These are phyloP conservation scores for Calocybe indica DNA, from an alignment of 768 basidiomycete genomes.

Conservation along the genomic window DNA sequence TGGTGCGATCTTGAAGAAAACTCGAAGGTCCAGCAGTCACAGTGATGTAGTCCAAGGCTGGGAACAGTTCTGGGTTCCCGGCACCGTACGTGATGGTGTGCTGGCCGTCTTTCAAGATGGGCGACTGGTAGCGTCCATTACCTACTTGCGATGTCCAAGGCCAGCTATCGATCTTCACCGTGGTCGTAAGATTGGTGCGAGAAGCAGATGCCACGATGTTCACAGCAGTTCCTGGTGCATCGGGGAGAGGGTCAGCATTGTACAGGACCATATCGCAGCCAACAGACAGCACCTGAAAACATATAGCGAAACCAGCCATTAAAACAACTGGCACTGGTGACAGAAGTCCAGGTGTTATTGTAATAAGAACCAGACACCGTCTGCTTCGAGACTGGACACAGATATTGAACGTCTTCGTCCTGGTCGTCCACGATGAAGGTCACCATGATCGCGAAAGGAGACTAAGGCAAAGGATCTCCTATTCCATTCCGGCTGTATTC, in stretches of 20 bases:
- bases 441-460: slow-evolving; percentile 7
- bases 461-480: not conserved
- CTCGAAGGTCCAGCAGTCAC: slow-evolving; percentile 30
- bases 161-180: slow-evolving; percentile 32
- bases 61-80: slow-evolving; percentile 15
- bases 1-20: slow-evolving; percentile 23
- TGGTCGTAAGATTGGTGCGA: slow-evolving; percentile 18
- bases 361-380: slow-evolving; percentile 27
- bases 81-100: slow-evolving; percentile 31
- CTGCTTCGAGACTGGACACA: slow-evolving; percentile 29
- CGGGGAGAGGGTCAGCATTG: not conserved
- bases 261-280: not conserved
- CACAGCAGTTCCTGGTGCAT: slow-evolving; percentile 23
- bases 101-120: slow-evolving; percentile 24
- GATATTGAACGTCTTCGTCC: slow-evolving; percentile 26
- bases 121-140: slow-evolving; percentile 24
- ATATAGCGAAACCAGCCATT: slow-evolving; percentile 33
- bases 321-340: slow-evolving; percentile 21
- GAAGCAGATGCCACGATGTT: slow-evolving; percentile 20
- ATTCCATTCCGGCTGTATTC: no score
- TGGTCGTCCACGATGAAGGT: slow-evolving; percentile 35
- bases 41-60: slow-evolving; percentile 35
- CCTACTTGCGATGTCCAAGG: slow-evolving; percentile 23
- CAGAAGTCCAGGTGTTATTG: slow-evolving; percentile 34
- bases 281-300: slow-evolving; percentile 26